Base-by-base conservation (phyloP, 306 rosid genomes). In the Castanopsis chinensis region DNA sequence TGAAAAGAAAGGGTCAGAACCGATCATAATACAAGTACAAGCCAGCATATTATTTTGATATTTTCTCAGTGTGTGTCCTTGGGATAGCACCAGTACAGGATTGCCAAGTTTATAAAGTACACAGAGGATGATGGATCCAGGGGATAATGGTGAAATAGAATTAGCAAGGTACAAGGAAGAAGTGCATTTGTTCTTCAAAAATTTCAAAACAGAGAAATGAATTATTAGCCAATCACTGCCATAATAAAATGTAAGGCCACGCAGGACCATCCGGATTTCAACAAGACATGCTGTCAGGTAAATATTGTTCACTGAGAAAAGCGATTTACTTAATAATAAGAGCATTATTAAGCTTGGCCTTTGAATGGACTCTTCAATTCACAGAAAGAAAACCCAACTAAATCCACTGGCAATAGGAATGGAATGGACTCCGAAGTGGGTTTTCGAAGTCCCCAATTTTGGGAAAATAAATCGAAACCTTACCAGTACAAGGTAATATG, bases 211-310 rank as follows among this genome's bases (percentile, higher is more conserved):
- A 54, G 57, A 60, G 57, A 18, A n/a, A 35, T n/a, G 45, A 75
- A 72, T 59, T 43, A 52, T 61, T 65, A 63, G 69, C 57, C 33
- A 56, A 68, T 5, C 69, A 23, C 51, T 65, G 57, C 77, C 80
- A 60, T 37, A 35, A 74, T 32, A 67, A 74, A 70, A 71, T 35
- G 32, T 56, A 33, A 10, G 52, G 51, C 52, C 51, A 33, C 9
- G 17, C 52, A 33, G 52, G 13, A 63, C 25, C 58, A 84, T 69
- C n/a, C 56, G 60, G 51, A 33, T 37, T 61, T 32, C 74, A 80
- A 80, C 69, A 57, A 43, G 75, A 70, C 59, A 37, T 41, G 76
- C 73, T 53, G 49, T 75, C 33, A 63, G 56, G 71, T 70, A 28
- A 74, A 70, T 43, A 67, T 21, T 71, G 23, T 12, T 21, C 78